Conservation (phyloP, 345 rosid genomes). For the Draba incana region DNA sequence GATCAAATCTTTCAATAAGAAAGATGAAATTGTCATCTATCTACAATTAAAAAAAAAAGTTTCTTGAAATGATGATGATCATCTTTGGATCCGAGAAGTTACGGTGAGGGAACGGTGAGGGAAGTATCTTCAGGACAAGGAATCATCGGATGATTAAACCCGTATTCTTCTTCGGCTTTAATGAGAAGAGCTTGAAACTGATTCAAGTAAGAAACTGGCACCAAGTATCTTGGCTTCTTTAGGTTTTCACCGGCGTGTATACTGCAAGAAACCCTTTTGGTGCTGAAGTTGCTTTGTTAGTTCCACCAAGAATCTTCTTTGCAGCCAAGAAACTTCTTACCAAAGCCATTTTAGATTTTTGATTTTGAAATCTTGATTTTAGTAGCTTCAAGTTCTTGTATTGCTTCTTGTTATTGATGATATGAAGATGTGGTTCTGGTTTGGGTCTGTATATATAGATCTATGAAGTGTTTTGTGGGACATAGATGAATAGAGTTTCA, state of each 20-base stretch:
- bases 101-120: no score
- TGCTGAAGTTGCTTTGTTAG: constrained; percentile 21
- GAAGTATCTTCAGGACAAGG: constrained; percentile 52
- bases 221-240: constrained; percentile 46
- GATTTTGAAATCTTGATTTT: neutral
- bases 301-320: constrained; percentile 26
- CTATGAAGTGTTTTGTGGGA: neutral
- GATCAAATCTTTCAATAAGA: neutral
- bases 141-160: constrained; percentile 51
- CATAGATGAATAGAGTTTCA: constrained; percentile 29
- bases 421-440: neutral
- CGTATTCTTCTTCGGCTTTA: constrained; percentile 34
- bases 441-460: constrained; percentile 21
- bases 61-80: constrained; percentile 1
- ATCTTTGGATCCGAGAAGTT: constrained; percentile 33
- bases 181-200: constrained; percentile 45
- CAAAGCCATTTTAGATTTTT: constrained; percentile 4
- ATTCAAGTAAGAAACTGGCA: constrained; percentile 51
- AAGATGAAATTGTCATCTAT: constrained; percentile 8
- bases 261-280: constrained; percentile 42
- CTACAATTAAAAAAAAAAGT: neutral
- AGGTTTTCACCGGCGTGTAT: constrained; percentile 49
- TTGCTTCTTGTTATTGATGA: no score
- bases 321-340: constrained; percentile 21
- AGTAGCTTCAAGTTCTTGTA: neutral